Conservation (phyloP, 176 grass and related monocot genomes). For the Avena eriantha region DNA sequence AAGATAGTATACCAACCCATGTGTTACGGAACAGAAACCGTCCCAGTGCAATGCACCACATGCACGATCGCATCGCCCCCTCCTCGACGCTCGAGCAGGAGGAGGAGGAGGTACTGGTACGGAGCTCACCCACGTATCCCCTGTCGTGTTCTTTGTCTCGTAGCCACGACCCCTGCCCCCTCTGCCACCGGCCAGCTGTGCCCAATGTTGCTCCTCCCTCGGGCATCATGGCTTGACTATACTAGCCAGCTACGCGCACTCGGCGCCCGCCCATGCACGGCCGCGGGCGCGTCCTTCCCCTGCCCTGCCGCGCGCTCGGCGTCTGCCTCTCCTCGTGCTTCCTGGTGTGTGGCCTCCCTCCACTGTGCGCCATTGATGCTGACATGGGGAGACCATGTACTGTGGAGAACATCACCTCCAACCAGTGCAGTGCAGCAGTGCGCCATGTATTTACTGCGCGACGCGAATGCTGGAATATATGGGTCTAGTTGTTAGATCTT, state of each 20-base stretch:
- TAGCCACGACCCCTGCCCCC: constrained; percentile 34
- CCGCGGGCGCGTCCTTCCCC: constrained; percentile 17
- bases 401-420: constrained; percentile 33
- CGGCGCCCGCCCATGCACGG: constrained; percentile 35
- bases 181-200: constrained; percentile 54
- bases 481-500: background rate
- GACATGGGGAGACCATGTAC: constrained; percentile 14
- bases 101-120: constrained; percentile 28
- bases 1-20: constrained; percentile 25
- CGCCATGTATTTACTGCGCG: background rate
- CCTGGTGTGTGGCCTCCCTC: background rate
- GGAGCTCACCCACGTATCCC: constrained; percentile 34
- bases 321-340: constrained; percentile 1
- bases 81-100: background rate
- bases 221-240: background rate
- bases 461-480: background rate
- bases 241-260: constrained; percentile 27
- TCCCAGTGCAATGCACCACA: constrained; percentile 32
- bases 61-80: constrained; percentile 8
- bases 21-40: constrained; percentile 26
- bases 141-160: constrained; percentile 38
- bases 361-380: constrained; percentile 32
- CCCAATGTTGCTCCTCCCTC: background rate
- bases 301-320: background rate
- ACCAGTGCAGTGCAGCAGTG: background rate